Evolutionary conservation across 345 rosid species (phyloP).

Genomic region (Populus nigra): DNA sequence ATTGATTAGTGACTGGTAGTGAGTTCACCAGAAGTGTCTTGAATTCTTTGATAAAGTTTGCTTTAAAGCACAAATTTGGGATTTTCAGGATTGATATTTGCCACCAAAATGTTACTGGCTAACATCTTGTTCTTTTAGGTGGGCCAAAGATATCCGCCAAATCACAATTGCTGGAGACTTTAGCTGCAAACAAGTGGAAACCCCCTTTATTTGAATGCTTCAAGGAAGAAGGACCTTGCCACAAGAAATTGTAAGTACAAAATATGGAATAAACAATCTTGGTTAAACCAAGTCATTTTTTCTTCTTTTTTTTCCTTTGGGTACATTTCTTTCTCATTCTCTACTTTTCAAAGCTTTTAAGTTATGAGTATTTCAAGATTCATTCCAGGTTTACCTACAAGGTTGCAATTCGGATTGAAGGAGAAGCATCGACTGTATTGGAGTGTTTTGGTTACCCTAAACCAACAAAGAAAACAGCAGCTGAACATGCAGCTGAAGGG

Average conservation of each 20-base stretch:
- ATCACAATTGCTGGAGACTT: slow-evolving; percentile 43
- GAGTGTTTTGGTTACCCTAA: slow-evolving; percentile 50
- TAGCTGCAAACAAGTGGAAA: slow-evolving; percentile 49
- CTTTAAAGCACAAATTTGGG: slow-evolving; percentile 13
- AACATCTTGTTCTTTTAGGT: slow-evolving; percentile 15
- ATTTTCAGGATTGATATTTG: not conserved
- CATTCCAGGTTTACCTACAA: slow-evolving; percentile 44
- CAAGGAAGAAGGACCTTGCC: slow-evolving; percentile 51
- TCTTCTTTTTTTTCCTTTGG: not conserved
- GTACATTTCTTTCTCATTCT: too few relatives aligned
- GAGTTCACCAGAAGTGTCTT: too few relatives aligned
- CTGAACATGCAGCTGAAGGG: slow-evolving; percentile 68
- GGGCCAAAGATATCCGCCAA: slow-evolving; percentile 28
- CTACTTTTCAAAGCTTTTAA: not conserved
- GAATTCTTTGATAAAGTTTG: not conserved
- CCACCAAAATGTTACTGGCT: not conserved
- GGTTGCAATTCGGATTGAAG: slow-evolving; percentile 40
- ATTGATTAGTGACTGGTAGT: not conserved
- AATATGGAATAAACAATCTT: too few relatives aligned
- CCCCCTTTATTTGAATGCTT: slow-evolving; percentile 46
- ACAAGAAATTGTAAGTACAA: slow-evolving; percentile 41
- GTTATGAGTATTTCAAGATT: not conserved
- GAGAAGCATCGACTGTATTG: slow-evolving; percentile 14
- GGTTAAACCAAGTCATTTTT: not conserved
- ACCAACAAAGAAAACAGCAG: slow-evolving; percentile 48